phyloP scores from a whole-genome alignment of 371 early-diverging fungal species.

The Nosema granulosis region DNA sequence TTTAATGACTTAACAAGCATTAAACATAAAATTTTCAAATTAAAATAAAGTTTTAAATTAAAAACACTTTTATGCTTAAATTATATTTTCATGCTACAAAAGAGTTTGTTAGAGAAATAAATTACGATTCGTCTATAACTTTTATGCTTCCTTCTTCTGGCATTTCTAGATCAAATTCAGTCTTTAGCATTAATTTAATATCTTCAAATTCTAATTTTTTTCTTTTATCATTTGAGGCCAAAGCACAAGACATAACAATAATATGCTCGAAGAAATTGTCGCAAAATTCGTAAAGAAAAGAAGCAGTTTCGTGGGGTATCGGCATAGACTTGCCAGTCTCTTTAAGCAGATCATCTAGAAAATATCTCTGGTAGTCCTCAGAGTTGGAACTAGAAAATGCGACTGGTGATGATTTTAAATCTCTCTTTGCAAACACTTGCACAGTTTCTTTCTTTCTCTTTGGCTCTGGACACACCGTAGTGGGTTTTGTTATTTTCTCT shows the following conservation, averaged over 20 bases:
- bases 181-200: conserved; percentile 38
- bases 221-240: conserved; percentile 31
- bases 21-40: not conserved
- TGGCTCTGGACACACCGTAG: too few species aligned
- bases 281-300: conserved; percentile 31
- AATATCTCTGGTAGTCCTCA: not conserved
- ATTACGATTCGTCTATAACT: not conserved
- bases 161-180: conserved; percentile 26
- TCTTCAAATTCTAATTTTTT: conserved; percentile 25
- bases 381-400: not conserved
- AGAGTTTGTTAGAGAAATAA: too few species aligned
- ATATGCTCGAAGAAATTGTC: conserved; percentile 37
- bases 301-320: not conserved
- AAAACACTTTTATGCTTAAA: not conserved
- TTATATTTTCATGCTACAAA: not conserved
- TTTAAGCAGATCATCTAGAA: not conserved
- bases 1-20: not conserved
- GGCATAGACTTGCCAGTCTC: not conserved
- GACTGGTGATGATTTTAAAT: too few species aligned
- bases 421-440: not conserved
- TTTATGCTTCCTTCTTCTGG: not conserved
- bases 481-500: too few species aligned
- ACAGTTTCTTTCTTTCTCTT: not conserved
- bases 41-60: not conserved
- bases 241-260: conserved; percentile 1